Conservation (phyloP, 805 yeast species). For the Wickerhamomyces bovis region DNA sequence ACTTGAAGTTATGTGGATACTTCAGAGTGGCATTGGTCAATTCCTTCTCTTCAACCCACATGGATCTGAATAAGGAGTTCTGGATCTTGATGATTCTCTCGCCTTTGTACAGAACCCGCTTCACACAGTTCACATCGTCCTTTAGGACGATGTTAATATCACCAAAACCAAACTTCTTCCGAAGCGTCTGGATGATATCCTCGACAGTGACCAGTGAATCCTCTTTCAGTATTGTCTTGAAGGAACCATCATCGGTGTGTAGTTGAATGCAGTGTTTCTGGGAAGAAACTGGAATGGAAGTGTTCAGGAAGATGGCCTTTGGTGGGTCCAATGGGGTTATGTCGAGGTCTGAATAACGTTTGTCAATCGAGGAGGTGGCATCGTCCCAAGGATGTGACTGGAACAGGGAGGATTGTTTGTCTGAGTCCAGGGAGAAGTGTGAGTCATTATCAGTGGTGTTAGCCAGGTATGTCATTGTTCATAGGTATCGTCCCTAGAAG, state of each 20-base stretch:
- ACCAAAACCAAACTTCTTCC: conserved; percentile 6
- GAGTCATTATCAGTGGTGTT: not conserved
- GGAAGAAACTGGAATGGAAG: conserved; percentile 1
- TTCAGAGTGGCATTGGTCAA: conserved; percentile 12
- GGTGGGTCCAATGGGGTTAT: not conserved
- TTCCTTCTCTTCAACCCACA: conserved; percentile 14
- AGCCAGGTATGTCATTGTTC: not conserved
- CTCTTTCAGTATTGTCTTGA: conserved; percentile 6
- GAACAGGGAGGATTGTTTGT: not conserved
- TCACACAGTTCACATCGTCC: conserved; percentile 5
- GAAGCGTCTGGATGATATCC: conserved; percentile 5
- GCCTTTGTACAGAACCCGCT: conserved; percentile 7
- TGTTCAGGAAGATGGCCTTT: conserved; percentile 5
- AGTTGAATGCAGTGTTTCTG: conserved; percentile 5
- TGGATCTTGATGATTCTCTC: conserved; percentile 13
- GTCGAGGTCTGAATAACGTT: not conserved
- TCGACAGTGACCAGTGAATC: conserved; percentile 9
- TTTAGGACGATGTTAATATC: conserved; percentile 7
- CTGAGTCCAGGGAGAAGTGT: not conserved
- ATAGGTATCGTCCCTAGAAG: too few species aligned
- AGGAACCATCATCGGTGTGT: conserved; percentile 1
- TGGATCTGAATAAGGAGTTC: conserved; percentile 11
- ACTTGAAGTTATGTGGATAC: conserved; percentile 11
- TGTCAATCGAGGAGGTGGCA: not conserved
- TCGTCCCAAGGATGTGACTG: not conserved